These are phyloP conservation scores for Trametes cinnabarina DNA, from an alignment of 768 basidiomycete species.

Conservation along the genomic window DNA sequence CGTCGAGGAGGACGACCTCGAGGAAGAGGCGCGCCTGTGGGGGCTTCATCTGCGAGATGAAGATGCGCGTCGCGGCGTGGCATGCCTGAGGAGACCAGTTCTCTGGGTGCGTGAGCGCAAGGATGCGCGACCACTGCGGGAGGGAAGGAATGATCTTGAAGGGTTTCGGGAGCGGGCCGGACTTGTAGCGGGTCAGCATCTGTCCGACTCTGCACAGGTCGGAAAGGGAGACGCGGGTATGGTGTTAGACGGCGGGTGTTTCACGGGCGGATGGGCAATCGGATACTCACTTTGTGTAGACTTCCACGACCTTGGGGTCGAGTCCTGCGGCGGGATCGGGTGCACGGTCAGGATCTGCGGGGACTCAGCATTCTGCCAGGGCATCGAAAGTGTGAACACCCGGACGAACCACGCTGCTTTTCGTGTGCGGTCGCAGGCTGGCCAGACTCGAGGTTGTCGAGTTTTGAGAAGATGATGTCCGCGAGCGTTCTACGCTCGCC, in stretches of 20 bases:
- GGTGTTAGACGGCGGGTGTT: not conserved
- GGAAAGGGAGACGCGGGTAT: too few relatives aligned
- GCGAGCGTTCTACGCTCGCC: conserved; percentile 84
- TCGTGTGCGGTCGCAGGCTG: conserved; percentile 57
- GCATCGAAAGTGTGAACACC: conserved; percentile 1
- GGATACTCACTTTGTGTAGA: conserved; percentile 79
- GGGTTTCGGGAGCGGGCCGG: conserved; percentile 91
- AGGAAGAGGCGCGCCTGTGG: conserved; percentile 90
- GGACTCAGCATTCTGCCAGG: not conserved
- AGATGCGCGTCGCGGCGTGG: conserved; percentile 89
- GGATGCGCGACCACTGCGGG: conserved; percentile 92
- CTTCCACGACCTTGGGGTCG: conserved; percentile 88
- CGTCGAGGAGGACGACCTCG: conserved; percentile 86
- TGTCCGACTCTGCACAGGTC: conserved; percentile 73
- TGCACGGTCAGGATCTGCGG: conserved; percentile 43
- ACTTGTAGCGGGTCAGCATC: conserved; percentile 85
- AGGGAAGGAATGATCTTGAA: conserved; percentile 98
- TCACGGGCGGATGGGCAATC: not conserved
- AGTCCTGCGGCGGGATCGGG: conserved; percentile 83
- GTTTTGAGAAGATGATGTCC: conserved; percentile 94
- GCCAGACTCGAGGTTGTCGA: conserved; percentile 63
- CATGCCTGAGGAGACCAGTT: conserved; percentile 96
- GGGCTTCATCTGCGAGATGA: conserved; percentile 96
- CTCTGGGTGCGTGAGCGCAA: conserved; percentile 89
- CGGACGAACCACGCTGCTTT: conserved; percentile 50